Percentiles rank a stretch among this genome's conserved stretches.
These are phyloP conservation scores for Aotearoamyces nothofagi DNA, from an alignment of 2,329 filamentous ascomycete genomes.

Conservation along the genomic window DNA sequence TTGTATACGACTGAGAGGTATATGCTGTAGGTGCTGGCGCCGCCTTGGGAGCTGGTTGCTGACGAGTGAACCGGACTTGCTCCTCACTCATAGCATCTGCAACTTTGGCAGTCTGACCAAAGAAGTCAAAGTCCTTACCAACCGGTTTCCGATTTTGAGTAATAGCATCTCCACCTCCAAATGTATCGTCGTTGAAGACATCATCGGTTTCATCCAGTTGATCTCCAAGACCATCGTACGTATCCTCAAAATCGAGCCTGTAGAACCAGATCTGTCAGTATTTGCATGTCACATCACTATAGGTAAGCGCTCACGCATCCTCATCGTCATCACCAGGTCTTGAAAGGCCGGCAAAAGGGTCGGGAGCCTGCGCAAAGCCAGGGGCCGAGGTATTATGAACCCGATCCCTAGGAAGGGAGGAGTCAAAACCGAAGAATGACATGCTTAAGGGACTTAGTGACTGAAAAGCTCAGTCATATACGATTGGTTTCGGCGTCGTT, in stretches of 20 bases:
- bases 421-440: constrained; percentile 89
- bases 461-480: no score
- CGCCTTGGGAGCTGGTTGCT: constrained; percentile 43
- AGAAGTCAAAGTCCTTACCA: constrained; percentile 95
- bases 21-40: constrained; percentile 24
- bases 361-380: constrained; percentile 69
- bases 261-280: constrained; percentile 22
- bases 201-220: constrained; percentile 85
- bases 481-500: no score
- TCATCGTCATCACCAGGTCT: constrained; percentile 42
- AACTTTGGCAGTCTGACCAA: constrained; percentile 80
- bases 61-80: constrained; percentile 67
- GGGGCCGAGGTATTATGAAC: constrained; percentile 53
- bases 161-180: constrained; percentile 38
- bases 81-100: constrained; percentile 80
- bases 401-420: constrained; percentile 44
- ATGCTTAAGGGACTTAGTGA: no score
- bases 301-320: constrained; percentile 21
- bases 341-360: constrained; percentile 78
- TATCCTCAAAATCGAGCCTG: constrained; percentile 85
- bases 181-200: constrained; percentile 94
- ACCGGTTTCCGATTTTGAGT: constrained; percentile 35
- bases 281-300: no score
- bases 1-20: constrained; percentile 26
- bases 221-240: constrained; percentile 88